phyloP scores from a whole-genome alignment of 371 early-diverging fungal species.

The Neoconidiobolus thromboides region DNA sequence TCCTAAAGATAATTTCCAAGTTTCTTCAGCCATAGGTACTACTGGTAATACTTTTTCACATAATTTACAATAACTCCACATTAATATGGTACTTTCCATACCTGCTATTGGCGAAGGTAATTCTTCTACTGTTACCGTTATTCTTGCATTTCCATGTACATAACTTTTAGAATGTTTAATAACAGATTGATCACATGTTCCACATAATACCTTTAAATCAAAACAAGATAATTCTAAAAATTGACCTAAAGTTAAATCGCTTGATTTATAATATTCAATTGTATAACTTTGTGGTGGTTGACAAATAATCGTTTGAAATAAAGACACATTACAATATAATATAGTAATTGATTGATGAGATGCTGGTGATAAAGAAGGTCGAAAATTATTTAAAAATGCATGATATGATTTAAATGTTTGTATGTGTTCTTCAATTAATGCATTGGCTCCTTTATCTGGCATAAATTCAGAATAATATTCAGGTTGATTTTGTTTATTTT shows the following conservation, averaged over 20 bases:
- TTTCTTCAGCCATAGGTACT: constrained; percentile 57
- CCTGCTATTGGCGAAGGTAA: constrained; percentile 21
- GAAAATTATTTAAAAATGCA: constrained; percentile 28
- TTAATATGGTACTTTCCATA: constrained; percentile 54
- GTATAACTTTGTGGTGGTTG: constrained; percentile 44
- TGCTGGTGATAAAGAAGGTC: constrained; percentile 33
- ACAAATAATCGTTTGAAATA: constrained; percentile 42
- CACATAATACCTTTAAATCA: constrained; percentile 38
- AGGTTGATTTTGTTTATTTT: neutral
- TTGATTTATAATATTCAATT: constrained; percentile 60
- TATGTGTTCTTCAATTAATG: constrained; percentile 17
- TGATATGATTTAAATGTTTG: constrained; percentile 28
- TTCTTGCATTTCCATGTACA: constrained; percentile 54
- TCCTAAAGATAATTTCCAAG: constrained; percentile 87
- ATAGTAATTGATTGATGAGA: constrained; percentile 45
- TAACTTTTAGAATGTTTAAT: constrained; percentile 63
- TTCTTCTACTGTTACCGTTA: constrained; percentile 54
- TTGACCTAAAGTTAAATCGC: constrained; percentile 71
- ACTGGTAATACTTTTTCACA: constrained; percentile 54
- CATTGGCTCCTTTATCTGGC: neutral
- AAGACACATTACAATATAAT: constrained; percentile 48
- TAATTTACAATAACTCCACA: constrained; percentile 64
- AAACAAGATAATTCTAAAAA: constrained; percentile 67
- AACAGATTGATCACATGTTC: constrained; percentile 49
- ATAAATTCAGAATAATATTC: neutral